Evolutionary conservation across 2,329 filamentous ascomycete genomes (phyloP), one percentile per base, ranked within the genome.

Genomic region (Epichloe baconii): DNA sequence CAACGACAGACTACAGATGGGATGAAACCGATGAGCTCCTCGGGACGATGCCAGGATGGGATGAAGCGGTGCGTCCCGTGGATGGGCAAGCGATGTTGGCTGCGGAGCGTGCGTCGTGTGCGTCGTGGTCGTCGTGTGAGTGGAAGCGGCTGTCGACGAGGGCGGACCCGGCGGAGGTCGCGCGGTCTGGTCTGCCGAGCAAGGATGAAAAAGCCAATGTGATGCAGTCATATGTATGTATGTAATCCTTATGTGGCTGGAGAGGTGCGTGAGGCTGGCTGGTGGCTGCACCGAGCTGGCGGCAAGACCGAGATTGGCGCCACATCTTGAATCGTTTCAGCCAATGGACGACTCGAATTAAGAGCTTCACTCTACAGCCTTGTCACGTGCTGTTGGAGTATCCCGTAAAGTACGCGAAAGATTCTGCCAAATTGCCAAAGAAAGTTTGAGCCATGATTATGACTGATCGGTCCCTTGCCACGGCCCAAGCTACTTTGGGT

Each of bases 281-380:
- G 34, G 21, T 14, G 21, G 26, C 15, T 23, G 36, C 14, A 31
- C 34, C 38, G 43, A 31, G 21, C 7, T 11, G 37, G 40, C 36
- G 26, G 26, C 11, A 23, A 21, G 49, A 50, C 52, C 52, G 48
- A 43, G 42, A 15, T 34, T 14, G 15, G 38, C 37, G 47, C 51
- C 47, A 49, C 51, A 26, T 17, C 42, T 21, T 23, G 35, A 36
- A 12, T 5, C 7, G 8, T 4, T 14, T 4, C n/a, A 35, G 40
- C 49, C 52, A 51, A 53, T 51, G 15, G 37, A 5, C 17, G 37
- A 12, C 5, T 37, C 36, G 46, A 51, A 53, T 52, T 52, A 43
- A 26, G 36, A 12, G 36, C n/a, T 6, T 11, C 11, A 21, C 8
- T 5, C 26, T 17, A 34, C 41, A 53, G 49, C 52, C 52, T 51